Evolutionary conservation across 2,329 filamentous ascomycete genomes (phyloP), one percentile per base, ranked within the genome.

Genomic region (Mycosphaerella sp.): DNA sequence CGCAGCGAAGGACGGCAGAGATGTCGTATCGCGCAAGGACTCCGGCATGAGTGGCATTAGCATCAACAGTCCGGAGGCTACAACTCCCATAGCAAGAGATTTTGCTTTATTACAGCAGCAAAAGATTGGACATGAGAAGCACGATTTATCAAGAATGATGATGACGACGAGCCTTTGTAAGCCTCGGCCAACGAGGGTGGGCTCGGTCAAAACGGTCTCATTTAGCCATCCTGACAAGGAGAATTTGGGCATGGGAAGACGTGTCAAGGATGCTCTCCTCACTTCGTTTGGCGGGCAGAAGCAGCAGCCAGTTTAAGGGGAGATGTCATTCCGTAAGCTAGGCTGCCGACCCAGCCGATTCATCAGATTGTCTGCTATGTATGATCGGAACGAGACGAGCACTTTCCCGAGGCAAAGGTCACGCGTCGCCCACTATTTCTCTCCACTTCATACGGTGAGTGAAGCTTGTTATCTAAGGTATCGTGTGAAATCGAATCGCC

Each of bases 21-120:
- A 52, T 40, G 49, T n/a, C 27, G 52, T 34, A 37, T 50, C 28
- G 54, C 56, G 62, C 45, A 60, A 60, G 54, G 64, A 65, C 56
- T 65, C 62, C 41, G 63, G 59, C 34, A 57, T 62, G 51, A 59
- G 58, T 44, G 54, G 50, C 25, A 50, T 56, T 6, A 36, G 49
- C 39, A 27, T 37, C 27, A 28, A 37, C 34, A 54, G 49, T 50
- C 55, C 57, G 41, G 57, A 52, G 55, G 56, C 55, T 53, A 49
- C 57, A 53, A 64, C 59, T 52, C 50, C 57, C 28, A 56, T 56
- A 41, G 47, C 52, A 42, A 45, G 48, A 36, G 62, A 65, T 56
- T 65, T 65, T 47, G 62, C 61, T 13, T 14, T 50, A 27, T 46
- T 37, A n/a, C n/a, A n/a, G 35, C 42, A 50, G 40, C 34, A 58